Evolutionary conservation across 495 filamentous ascomycete species (phyloP).

Genomic region (Aspergillus mulundensis): DNA sequence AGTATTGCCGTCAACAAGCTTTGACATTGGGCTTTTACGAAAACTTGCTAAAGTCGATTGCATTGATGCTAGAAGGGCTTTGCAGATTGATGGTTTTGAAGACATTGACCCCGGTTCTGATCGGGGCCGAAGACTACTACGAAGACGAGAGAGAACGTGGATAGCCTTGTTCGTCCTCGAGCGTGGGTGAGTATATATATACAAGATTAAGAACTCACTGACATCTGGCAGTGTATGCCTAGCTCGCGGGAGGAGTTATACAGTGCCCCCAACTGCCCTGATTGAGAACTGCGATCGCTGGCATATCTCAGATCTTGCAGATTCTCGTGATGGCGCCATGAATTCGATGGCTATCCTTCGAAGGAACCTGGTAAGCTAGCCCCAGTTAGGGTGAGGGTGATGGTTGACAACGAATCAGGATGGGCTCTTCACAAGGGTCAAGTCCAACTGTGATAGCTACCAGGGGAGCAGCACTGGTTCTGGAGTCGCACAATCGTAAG

Average conservation of each 20-base stretch:
- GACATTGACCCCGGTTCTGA: slow-evolving; percentile 58
- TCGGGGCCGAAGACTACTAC: slow-evolving; percentile 54
- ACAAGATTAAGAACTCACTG: too few relatives aligned
- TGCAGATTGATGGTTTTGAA: slow-evolving; percentile 63
- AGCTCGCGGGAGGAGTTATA: slow-evolving; percentile 63
- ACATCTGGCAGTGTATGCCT: slow-evolving; percentile 53
- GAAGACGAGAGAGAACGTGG: slow-evolving; percentile 65
- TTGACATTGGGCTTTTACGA: slow-evolving; percentile 44
- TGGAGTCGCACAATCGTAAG: slow-evolving; percentile 55
- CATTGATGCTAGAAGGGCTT: slow-evolving; percentile 58
- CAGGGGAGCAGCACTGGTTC: slow-evolving; percentile 46
- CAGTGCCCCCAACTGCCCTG: slow-evolving; percentile 59
- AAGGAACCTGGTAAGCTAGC: slow-evolving; percentile 54
- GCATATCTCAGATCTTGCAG: slow-evolving; percentile 59
- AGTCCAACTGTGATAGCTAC: slow-evolving; percentile 59
- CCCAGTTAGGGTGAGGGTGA: neutral
- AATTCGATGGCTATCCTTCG: slow-evolving; percentile 65
- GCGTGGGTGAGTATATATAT: slow-evolving; percentile 55
- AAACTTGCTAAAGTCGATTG: slow-evolving; percentile 58
- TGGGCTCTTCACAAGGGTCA: slow-evolving; percentile 55
- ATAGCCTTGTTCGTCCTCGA: slow-evolving; percentile 70
- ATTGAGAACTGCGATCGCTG: slow-evolving; percentile 64
- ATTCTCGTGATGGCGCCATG: slow-evolving; percentile 63
- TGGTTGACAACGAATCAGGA: slow-evolving; percentile 36
- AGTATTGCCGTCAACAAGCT: slow-evolving; percentile 50